Conservation (phyloP, 2,329 filamentous ascomycete species). For the Cercospora sp. region DNA sequence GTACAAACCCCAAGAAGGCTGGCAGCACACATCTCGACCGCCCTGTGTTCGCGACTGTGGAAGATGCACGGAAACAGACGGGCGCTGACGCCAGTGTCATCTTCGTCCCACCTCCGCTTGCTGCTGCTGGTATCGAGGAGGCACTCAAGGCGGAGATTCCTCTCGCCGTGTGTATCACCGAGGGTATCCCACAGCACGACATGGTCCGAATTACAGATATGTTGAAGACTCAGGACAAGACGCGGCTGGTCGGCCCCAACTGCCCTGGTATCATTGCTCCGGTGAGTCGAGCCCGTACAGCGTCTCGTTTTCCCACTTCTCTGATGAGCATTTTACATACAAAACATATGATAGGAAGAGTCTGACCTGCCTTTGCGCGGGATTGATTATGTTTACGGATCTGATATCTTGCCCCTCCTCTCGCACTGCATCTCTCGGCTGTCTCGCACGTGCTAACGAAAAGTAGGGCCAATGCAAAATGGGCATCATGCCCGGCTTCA, state of each 20-base stretch:
- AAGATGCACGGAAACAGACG: conserved; percentile 84
- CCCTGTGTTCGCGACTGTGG: conserved; percentile 88
- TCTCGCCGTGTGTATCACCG: conserved; percentile 94
- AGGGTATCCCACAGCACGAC: conserved; percentile 97
- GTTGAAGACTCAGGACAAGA: conserved; percentile 96
- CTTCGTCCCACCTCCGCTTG: conserved; percentile 94
- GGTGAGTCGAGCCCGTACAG: conserved; percentile 43
- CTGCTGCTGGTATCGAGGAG: conserved; percentile 94
- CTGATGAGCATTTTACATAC: conserved; percentile 34
- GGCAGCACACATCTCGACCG: conserved; percentile 84
- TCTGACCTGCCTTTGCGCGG: conserved; percentile 36
- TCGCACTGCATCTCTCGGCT: conserved; percentile 9
- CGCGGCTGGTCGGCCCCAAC: conserved; percentile 93
- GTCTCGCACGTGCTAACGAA: conserved; percentile 14
- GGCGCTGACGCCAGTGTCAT: conserved; percentile 89
- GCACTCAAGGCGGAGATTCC: conserved; percentile 90
- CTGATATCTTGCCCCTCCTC: conserved; percentile 16
- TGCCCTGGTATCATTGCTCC: conserved; percentile 95
- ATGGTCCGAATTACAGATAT: conserved; percentile 99
- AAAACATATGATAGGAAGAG: conserved; percentile 41
- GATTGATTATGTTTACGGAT: conserved; percentile 34
- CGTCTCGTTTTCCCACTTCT: conserved; percentile 15
- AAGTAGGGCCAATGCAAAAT: conserved; percentile 95
- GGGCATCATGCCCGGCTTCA: conserved; percentile 99
- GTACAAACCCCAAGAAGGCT: conserved; percentile 99